phyloP scores from a whole-genome alignment of 1,284 basidiomycete genomes.

The Trichosporon sp. region DNA sequence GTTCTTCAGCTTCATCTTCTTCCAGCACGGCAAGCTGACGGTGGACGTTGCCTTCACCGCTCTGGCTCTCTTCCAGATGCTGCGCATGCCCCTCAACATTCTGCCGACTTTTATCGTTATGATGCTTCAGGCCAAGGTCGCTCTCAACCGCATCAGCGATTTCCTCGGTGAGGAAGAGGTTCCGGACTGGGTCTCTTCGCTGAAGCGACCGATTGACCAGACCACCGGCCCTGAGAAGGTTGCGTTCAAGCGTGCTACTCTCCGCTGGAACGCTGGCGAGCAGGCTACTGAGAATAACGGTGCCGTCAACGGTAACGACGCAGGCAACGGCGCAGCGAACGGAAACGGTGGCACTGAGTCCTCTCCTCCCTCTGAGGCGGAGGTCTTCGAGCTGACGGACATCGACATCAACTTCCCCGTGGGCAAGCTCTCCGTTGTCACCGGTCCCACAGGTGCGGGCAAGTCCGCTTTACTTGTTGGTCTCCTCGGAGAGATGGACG shows the following conservation, averaged over 20 bases:
- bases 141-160: constrained; percentile 70
- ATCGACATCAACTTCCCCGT: constrained; percentile 66
- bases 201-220: constrained; percentile 51
- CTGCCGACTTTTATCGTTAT: constrained; percentile 39
- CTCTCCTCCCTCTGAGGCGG: constrained; percentile 1
- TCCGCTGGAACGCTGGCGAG: constrained; percentile 62
- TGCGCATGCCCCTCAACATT: constrained; percentile 54
- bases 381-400: constrained; percentile 61
- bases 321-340: not conserved
- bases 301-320: not conserved
- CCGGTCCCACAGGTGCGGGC: constrained; percentile 72
- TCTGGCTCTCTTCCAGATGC: constrained; percentile 50
- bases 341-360: not conserved
- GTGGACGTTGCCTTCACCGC: constrained; percentile 50
- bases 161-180: constrained; percentile 82
- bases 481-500: constrained; percentile 60
- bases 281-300: constrained; percentile 26
- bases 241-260: constrained; percentile 61
- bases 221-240: constrained; percentile 51
- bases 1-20: constrained; percentile 42
- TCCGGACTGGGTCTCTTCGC: constrained; percentile 61
- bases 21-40: constrained; percentile 48
- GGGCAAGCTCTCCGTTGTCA: constrained; percentile 62
- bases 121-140: constrained; percentile 61
- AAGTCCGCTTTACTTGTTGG: constrained; percentile 49